Conservation (phyloP, 75 land plant species). For the Pinus tabuliformis region DNA sequence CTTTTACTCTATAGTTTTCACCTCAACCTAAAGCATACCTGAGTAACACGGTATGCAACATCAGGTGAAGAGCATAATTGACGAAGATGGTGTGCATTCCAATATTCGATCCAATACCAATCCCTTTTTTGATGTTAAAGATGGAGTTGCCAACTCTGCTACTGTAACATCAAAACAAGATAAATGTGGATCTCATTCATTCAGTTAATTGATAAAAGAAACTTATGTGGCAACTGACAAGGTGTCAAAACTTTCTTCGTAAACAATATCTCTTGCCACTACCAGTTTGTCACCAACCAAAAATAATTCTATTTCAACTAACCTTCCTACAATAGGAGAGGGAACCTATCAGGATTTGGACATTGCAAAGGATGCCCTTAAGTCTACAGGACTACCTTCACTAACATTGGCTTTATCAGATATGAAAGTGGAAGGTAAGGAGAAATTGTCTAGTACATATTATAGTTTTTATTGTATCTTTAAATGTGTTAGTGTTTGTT, state of each 20-base stretch:
- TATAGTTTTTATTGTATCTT: not conserved
- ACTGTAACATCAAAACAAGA: not conserved
- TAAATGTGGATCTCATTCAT: not conserved
- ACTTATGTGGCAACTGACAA: not conserved
- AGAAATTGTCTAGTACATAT: not conserved
- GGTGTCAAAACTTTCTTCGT: not conserved
- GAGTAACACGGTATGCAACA: not conserved
- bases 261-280: not conserved
- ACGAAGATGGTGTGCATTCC: not conserved
- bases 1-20: not conserved
- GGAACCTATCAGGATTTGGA: not conserved
- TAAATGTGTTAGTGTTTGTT: not conserved
- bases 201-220: not conserved
- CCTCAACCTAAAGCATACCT: not conserved
- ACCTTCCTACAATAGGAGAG: not conserved
- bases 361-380: not conserved
- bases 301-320: not conserved
- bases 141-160: not conserved
- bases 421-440: slow-evolving; percentile 3
- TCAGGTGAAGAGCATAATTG: not conserved
- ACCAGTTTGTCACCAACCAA: not conserved
- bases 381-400: not conserved
- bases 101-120: not conserved
- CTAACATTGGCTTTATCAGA: slow-evolving; percentile 2
- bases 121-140: not conserved